phyloP scores from a whole-genome alignment of 148 eudicot genomes.

The Rhododendron ferrugineum region DNA sequence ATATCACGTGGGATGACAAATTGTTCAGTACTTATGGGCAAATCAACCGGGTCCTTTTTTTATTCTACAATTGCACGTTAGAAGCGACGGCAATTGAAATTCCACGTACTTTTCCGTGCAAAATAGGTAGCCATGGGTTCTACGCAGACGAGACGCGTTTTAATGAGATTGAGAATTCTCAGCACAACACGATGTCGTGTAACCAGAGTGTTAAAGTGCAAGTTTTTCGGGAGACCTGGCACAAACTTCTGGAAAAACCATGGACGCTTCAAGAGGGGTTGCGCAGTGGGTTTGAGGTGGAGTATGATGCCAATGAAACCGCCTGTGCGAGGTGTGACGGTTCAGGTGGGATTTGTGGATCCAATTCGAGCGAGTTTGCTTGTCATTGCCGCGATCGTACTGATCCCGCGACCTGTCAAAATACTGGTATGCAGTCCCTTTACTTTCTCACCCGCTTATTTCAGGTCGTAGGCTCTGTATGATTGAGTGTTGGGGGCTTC shows the following conservation, averaged over 20 bases:
- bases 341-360: no score
- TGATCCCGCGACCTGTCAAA: neutral
- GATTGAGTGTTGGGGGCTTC: no score
- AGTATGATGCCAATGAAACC: neutral
- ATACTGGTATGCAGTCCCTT: neutral
- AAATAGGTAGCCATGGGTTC: neutral
- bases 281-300: neutral
- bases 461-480: neutral
- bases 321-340: no score
- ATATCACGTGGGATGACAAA: no score
- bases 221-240: neutral
- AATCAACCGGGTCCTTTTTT: no score
- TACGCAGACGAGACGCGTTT: neutral
- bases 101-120: neutral
- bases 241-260: neutral
- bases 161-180: no score
- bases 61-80: no score
- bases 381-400: neutral
- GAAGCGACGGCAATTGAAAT: no score
- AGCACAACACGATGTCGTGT: no score
- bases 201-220: neutral
- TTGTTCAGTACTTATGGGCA: no score
- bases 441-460: neutral
- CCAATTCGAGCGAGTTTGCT: no score
- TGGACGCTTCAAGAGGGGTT: neutral